These are phyloP conservation scores for Geotrichum aggregatum DNA, from an alignment of 1,139 yeast genomes.

Conservation along the genomic window DNA sequence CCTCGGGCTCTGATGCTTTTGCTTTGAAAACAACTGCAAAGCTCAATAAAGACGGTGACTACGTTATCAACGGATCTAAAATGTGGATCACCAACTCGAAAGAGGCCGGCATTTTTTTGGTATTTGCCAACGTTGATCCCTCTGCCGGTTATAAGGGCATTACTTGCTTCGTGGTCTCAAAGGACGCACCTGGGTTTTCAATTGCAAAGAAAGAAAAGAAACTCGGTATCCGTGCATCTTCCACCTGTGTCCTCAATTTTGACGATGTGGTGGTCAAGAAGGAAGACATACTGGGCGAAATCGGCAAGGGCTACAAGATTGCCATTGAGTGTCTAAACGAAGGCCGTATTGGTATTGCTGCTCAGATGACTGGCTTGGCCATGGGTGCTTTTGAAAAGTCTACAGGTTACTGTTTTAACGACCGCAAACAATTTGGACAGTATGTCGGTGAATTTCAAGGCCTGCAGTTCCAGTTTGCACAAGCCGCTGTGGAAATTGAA, in stretches of 20 bases:
- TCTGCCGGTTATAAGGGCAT: slow-evolving; percentile 45
- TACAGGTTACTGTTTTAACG: slow-evolving; percentile 41
- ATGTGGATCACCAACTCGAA: slow-evolving; percentile 48
- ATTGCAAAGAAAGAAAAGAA: slow-evolving; percentile 47
- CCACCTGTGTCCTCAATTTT: slow-evolving; percentile 43
- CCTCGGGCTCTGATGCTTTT: slow-evolving; percentile 47
- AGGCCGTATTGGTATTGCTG: slow-evolving; percentile 47
- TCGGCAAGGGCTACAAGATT: slow-evolving; percentile 46
- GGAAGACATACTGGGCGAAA: slow-evolving; percentile 43
- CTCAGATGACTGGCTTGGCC: slow-evolving; percentile 47
- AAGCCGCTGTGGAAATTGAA: slow-evolving; percentile 45
- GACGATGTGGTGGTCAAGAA: slow-evolving; percentile 44
- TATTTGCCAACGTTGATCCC: slow-evolving; percentile 44
- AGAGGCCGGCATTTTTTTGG: slow-evolving; percentile 44
- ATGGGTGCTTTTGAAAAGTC: slow-evolving; percentile 45
- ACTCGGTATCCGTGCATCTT: slow-evolving; percentile 45
- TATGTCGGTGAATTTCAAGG: slow-evolving; percentile 47
- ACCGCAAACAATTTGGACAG: slow-evolving; percentile 45
- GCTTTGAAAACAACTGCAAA: slow-evolving; percentile 42
- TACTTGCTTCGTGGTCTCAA: slow-evolving; percentile 45
- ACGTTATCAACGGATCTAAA: slow-evolving; percentile 41
- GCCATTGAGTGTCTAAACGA: slow-evolving; percentile 46
- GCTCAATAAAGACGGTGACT: slow-evolving; percentile 38
- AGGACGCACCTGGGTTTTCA: slow-evolving; percentile 40
- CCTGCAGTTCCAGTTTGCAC: slow-evolving; percentile 46